Evolutionary conservation across 2,329 filamentous ascomycete genomes (phyloP), one percentile per base, ranked within the genome.

Genomic region (Pestalotiopsis sp.): DNA sequence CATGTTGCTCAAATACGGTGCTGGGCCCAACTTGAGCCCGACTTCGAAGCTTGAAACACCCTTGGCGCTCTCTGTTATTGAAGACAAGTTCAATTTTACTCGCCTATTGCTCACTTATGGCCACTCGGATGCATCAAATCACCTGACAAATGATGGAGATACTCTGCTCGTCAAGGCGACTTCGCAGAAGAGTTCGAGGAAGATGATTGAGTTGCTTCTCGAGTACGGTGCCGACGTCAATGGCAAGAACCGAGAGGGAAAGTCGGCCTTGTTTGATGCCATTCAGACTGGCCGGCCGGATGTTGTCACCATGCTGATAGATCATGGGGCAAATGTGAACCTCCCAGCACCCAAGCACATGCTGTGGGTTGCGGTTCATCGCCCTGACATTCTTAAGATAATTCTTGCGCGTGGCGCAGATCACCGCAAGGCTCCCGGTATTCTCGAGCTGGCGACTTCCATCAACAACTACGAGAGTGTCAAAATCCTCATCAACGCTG

Each of bases 271-370:
- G 1, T 91, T 91, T 75, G 85, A 88, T 71, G 88, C 90, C 4
- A 89, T 92, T 66, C 82, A 84, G 63, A 81, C 81, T 20, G 84
- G 84, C 12, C 84, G 90, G 5, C 79, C 85, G 63, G 89, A 91
- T 68, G 81, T 91, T 1, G 85, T 91, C 69, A 82, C 79, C 1
- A 75, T 81, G 3, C 77, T 89, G 17, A 78, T 90, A 2, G 83
- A 91, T 65, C 84, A 90, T 67, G 85, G 87, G 3, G 91, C 91
- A 1, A 86, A 92, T 73, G 86, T 90, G 9, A 93, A 93, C 75
- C 81, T 92, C 5, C 91, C 91, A 1, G 90, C 88, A 1, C 90
- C 90, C 12, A 91, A 92, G 77, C 88, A 92, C 79, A 87, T 90
- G 78, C 83, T 93, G 27, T 91, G 90, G 90, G 88, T 89, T 1